Base-by-base conservation (phyloP, 108 stramenopile species). In the Skeletonema potamos region DNA sequence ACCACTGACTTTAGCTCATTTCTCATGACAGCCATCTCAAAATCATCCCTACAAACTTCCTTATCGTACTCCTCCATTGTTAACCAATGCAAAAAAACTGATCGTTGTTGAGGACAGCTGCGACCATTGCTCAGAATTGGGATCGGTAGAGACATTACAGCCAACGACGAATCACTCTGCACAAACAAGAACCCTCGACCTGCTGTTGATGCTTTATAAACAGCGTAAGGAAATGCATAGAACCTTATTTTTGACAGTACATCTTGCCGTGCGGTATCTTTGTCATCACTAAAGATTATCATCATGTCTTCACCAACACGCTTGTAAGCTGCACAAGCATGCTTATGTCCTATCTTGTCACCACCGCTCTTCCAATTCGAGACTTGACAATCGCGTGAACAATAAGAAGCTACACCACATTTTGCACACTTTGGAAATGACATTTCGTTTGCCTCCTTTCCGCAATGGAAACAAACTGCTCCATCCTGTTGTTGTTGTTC, bases 41-140 rank as follows among this genome's bases (percentile, higher is more conserved):
- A 94, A 67, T 94, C 93, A 67, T 94, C 91, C 56, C 82, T 79
- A 62, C 90, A 91, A 0, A 94, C 87, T 65, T 94, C 93, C 27
- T 84, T 63, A 61, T 90, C 90, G 54, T 76, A 94, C 66, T 94
- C 93, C 33, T 87, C 89, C 74, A 92, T 57, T 2, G 93, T 89
- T 63, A 94, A 68, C 80, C 84, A 94, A 66, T 94, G 89, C 73
- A 94, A 61, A 36, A 92, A 39, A 7, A 94, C 72, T 6, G 89
- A 78, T 66, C 93, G 72, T 22, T 51, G 85, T 70, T 69, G 84
- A 64, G 57, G 72, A 79, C 18, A 88, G 60, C 27, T 48, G 41
- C 69, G 58, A 22, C 82, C 85, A 67, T 72, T 81, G 34, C 77
- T 79, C 61, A 82, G 34, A 1, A 76, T 29, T 11, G 79, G 84